Evolutionary conservation across 306 rosid genomes (phyloP).

Genomic region (Mucuna pruriens): DNA sequence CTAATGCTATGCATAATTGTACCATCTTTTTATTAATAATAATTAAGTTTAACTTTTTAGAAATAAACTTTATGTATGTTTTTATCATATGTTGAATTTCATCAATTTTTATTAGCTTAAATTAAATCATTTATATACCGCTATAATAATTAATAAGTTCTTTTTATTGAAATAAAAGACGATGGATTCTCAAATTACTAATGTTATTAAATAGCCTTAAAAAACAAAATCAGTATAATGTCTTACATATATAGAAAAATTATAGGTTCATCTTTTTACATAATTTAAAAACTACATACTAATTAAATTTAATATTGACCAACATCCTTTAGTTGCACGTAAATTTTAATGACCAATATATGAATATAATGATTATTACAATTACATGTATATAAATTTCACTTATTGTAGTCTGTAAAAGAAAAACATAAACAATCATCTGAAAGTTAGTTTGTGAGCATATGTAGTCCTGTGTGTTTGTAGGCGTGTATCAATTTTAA

Average conservation of each 20-base stretch:
- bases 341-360: not conserved
- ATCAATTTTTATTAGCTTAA: not conserved
- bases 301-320: not conserved
- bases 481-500: not conserved
- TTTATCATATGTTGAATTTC: not conserved
- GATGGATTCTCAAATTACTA: not conserved
- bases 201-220: not conserved
- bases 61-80: not conserved
- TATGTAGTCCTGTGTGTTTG: not conserved
- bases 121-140: not conserved
- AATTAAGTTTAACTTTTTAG: not conserved
- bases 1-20: not conserved
- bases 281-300: not conserved
- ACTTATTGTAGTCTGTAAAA: not conserved
- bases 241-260: not conserved
- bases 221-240: not conserved
- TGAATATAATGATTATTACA: not conserved
- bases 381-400: not conserved
- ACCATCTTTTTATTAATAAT: not conserved
- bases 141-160: not conserved
- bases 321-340: not conserved
- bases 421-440: not conserved
- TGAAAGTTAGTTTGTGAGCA: constrained; percentile 9
- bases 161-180: not conserved
- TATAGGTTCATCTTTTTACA: not conserved